phyloP scores from a whole-genome alignment of 2,329 filamentous ascomycete genomes.

The Bipolaris zeicola region DNA sequence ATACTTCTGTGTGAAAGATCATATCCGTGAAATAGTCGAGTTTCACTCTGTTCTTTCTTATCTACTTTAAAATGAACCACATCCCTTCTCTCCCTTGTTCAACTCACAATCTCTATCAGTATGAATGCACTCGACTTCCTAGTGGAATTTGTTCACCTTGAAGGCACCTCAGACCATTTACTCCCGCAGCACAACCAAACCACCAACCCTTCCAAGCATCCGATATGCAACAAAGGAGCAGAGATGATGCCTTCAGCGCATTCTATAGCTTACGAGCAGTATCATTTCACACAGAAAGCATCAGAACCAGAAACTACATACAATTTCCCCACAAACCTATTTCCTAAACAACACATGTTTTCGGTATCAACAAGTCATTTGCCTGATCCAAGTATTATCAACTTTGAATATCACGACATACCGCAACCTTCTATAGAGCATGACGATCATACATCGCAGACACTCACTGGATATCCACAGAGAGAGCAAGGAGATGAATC shows the following conservation, averaged over 20 bases:
- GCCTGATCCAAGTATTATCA: background rate
- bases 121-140: constrained; percentile 29
- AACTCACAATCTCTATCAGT: background rate
- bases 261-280: background rate
- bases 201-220: background rate
- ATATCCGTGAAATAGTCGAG: background rate
- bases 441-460: background rate
- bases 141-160: constrained; percentile 20
- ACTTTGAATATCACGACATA: background rate
- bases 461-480: background rate
- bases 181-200: background rate
- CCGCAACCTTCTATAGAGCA: background rate
- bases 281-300: background rate
- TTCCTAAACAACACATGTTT: background rate
- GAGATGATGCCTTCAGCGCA: too few species aligned
- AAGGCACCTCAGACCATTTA: constrained; percentile 1
- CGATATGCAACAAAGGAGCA: background rate
- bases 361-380: background rate
- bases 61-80: too few species aligned
- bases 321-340: background rate
- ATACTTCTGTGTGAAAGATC: background rate
- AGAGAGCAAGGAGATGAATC: background rate
- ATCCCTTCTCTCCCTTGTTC: background rate
- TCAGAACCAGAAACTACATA: background rate
- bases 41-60: background rate